These are phyloP conservation scores for Esteya vermicola DNA, from an alignment of 2,329 filamentous ascomycete genomes.

Conservation along the genomic window DNA sequence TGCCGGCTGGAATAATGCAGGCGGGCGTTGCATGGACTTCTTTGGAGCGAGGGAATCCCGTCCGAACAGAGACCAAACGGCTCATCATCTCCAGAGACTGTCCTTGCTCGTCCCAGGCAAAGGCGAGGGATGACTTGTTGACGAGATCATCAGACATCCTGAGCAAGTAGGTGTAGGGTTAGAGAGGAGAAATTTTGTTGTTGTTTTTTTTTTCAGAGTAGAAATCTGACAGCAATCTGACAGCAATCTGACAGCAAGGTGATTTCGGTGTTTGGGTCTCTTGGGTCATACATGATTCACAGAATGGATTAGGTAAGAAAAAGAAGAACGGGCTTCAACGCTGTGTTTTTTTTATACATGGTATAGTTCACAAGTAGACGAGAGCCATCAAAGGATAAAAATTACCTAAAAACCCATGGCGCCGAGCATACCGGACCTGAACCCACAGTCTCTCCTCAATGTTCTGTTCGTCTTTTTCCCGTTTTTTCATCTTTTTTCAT, in stretches of 20 bases:
- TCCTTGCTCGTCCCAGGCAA: constrained; percentile 3
- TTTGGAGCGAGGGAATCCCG: background rate
- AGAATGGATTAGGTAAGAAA: background rate
- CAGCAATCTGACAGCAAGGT: too few species aligned
- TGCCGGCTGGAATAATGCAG: constrained; percentile 3
- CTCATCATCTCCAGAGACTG: background rate
- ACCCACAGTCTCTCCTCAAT: background rate
- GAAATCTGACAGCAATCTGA: too few species aligned
- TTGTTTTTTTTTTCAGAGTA: too few species aligned
- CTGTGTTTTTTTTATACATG: constrained; percentile 2
- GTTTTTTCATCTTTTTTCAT: constrained; percentile 1
- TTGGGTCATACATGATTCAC: background rate
- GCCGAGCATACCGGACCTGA: constrained; percentile 6
- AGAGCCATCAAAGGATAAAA: background rate
- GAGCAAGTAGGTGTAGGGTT: too few species aligned
- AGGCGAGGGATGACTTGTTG: background rate
- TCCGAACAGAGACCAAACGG: background rate
- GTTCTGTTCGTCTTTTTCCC: background rate
- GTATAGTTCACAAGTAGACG: background rate
- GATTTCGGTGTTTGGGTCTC: background rate
- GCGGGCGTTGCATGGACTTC: constrained; percentile 5
- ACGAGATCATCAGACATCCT: too few species aligned
- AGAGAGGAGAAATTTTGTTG: too few species aligned
- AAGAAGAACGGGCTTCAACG: background rate
- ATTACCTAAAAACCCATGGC: constrained; percentile 6